These are phyloP conservation scores for Curvularia eragrostidis DNA, from an alignment of 2,329 filamentous ascomycete genomes.

Conservation along the genomic window DNA sequence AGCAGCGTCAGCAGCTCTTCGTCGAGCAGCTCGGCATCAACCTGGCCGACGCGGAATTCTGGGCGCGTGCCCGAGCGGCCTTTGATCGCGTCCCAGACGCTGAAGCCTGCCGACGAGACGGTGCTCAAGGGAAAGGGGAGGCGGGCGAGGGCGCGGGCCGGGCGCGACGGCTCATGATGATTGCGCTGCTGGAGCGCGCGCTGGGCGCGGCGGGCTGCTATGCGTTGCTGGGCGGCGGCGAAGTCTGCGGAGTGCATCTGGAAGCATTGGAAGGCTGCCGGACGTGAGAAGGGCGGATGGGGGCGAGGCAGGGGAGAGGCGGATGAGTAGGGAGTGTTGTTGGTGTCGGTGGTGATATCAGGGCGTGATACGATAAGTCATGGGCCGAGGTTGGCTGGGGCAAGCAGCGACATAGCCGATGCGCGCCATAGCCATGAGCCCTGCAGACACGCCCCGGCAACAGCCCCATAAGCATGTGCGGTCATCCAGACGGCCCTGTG, in stretches of 20 bases:
- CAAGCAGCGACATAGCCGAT: slow-evolving; percentile 7
- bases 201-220: slow-evolving; percentile 78
- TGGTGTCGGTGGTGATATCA: slow-evolving; percentile 4
- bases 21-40: slow-evolving; percentile 93
- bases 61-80: slow-evolving; percentile 81
- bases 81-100: slow-evolving; percentile 73
- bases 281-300: slow-evolving; percentile 11
- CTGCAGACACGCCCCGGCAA: background rate
- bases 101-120: slow-evolving; percentile 57
- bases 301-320: background rate
- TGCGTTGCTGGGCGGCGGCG: slow-evolving; percentile 85
- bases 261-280: slow-evolving; percentile 24
- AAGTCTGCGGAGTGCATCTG: slow-evolving; percentile 68
- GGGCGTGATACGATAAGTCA: slow-evolving; percentile 28
- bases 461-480: background rate
- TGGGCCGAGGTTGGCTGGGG: slow-evolving; percentile 39
- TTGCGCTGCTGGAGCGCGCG: slow-evolving; percentile 70
- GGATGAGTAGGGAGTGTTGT: background rate
- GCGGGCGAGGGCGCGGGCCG: slow-evolving; percentile 51
- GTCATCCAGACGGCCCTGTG: background rate
- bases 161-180: slow-evolving; percentile 53
- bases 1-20: slow-evolving; percentile 89
- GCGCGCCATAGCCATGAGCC: slow-evolving; percentile 1
- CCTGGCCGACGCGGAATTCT: slow-evolving; percentile 91
- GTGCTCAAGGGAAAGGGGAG: slow-evolving; percentile 66